Percentiles rank a stretch among this genome's conserved stretches.
These are phyloP conservation scores for Capsicum rhomboideum DNA, from an alignment of 257 asterid species.

Conservation along the genomic window DNA sequence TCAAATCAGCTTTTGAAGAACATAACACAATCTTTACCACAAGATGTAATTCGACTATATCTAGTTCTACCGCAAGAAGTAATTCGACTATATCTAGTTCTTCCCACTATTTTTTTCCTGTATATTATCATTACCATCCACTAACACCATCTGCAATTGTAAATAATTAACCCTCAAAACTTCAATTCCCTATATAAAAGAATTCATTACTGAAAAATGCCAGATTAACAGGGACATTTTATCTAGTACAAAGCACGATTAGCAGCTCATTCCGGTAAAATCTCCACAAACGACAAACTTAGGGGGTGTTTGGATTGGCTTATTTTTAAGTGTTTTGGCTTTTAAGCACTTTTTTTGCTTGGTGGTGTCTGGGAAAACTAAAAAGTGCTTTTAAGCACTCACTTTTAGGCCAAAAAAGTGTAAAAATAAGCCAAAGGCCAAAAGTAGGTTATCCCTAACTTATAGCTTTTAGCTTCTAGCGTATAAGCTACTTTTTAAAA, in stretches of 20 bases:
- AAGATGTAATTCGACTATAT: too few species aligned
- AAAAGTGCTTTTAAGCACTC: too few species aligned
- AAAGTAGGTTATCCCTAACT: too few species aligned
- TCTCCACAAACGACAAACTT: not conserved
- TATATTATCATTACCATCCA: not conserved
- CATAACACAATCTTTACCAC: not conserved
- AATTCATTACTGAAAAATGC: not conserved
- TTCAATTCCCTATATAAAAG: not conserved
- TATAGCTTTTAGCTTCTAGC: too few species aligned
- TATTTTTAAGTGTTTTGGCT: too few species aligned
- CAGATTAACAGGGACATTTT: not conserved
- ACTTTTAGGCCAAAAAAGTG: too few species aligned
- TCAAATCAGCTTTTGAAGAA: not conserved
- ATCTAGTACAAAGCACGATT: not conserved
- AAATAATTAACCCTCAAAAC: not conserved
- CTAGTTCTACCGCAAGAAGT: too few species aligned
- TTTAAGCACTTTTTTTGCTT: too few species aligned
- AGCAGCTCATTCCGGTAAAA: not conserved
- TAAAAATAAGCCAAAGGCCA: too few species aligned
- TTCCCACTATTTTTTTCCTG: not conserved
- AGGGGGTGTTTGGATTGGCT: too few species aligned
- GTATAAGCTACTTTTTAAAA: too few species aligned
- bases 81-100: not conserved
- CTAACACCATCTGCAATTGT: not conserved
- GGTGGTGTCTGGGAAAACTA: too few species aligned